Conservation (phyloP, 108 stramenopile genomes). For the Aurantiochytrium sp. region DNA sequence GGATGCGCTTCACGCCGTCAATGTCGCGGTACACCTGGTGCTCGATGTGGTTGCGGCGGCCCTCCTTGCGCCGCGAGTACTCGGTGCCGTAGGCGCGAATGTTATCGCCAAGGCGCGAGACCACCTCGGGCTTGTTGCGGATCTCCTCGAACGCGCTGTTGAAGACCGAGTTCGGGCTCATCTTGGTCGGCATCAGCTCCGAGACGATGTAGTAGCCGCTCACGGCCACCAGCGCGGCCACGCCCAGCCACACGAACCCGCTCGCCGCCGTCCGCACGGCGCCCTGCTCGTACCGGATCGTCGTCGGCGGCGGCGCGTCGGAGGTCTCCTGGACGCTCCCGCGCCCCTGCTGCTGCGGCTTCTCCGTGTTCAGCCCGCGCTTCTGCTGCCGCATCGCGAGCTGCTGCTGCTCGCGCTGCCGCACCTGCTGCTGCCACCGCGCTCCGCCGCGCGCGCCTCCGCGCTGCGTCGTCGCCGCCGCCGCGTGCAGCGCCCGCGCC, state of each 20-base stretch:
- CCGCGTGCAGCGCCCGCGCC: too few species aligned
- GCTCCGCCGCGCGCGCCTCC: too few species aligned
- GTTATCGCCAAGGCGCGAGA: slow-evolving; percentile 5
- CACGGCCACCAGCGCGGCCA: background rate
- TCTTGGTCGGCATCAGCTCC: slow-evolving; percentile 14
- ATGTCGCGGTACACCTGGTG: slow-evolving; percentile 2
- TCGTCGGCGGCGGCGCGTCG: slow-evolving; percentile 17
- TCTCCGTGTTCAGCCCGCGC: background rate
- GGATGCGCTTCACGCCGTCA: slow-evolving; percentile 12
- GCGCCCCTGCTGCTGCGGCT: background rate
- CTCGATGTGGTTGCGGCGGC: slow-evolving; percentile 1
- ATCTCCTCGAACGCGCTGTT: background rate
- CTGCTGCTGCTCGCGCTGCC: too few species aligned
- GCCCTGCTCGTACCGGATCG: background rate
- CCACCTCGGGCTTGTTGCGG: background rate
- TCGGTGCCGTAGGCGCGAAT: background rate
- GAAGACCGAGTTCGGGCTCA: slow-evolving; percentile 10
- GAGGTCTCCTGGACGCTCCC: background rate
- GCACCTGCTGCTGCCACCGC: too few species aligned
- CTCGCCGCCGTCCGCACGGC: background rate
- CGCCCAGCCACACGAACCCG: background rate
- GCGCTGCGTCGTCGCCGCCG: too few species aligned
- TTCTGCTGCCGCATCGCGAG: background rate
- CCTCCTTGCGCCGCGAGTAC: slow-evolving; percentile 15
- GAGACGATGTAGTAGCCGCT: background rate